phyloP scores from a whole-genome alignment of 2,329 filamentous ascomycete species.

The Colletotrichum destructivum region DNA sequence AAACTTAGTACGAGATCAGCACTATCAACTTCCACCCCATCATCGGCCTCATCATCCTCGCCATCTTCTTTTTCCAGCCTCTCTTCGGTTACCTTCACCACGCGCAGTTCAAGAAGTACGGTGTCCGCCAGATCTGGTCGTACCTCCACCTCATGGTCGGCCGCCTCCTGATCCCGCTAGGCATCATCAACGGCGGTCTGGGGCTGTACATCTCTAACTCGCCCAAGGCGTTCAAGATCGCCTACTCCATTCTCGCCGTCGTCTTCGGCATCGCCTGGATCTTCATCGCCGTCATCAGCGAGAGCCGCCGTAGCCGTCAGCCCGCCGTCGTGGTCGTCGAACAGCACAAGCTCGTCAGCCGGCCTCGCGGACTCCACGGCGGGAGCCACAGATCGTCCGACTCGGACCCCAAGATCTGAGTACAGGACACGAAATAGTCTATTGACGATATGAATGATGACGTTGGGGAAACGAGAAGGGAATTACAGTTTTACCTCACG shows the following conservation, averaged over 20 bases:
- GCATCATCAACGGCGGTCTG: slow-evolving; percentile 62
- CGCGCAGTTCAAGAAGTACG: slow-evolving; percentile 53
- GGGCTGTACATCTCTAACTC: slow-evolving; percentile 57
- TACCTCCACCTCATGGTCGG: slow-evolving; percentile 61
- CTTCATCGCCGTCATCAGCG: slow-evolving; percentile 49
- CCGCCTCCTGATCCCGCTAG: slow-evolving; percentile 55
- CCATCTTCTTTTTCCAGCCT: slow-evolving; percentile 57
- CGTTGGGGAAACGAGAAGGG: background rate
- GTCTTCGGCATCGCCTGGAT: slow-evolving; percentile 58
- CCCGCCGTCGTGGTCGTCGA: slow-evolving; percentile 30
- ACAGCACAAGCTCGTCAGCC: slow-evolving; percentile 39
- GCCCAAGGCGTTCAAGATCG: slow-evolving; percentile 47
- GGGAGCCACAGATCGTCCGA: slow-evolving; percentile 24
- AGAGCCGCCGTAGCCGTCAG: slow-evolving; percentile 47
- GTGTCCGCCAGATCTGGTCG: slow-evolving; percentile 58
- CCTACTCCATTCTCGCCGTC: slow-evolving; percentile 57
- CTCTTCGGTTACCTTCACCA: slow-evolving; percentile 61
- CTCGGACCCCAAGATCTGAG: slow-evolving; percentile 28
- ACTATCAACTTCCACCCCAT: slow-evolving; percentile 60
- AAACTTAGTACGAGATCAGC: slow-evolving; percentile 49
- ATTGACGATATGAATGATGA: background rate
- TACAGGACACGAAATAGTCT: background rate
- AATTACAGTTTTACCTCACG: background rate
- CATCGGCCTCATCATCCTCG: slow-evolving; percentile 61
- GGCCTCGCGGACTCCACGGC: background rate